Evolutionary conservation across 1,284 basidiomycete species (phyloP).

Genomic region (Ceratobasidium sp.): DNA sequence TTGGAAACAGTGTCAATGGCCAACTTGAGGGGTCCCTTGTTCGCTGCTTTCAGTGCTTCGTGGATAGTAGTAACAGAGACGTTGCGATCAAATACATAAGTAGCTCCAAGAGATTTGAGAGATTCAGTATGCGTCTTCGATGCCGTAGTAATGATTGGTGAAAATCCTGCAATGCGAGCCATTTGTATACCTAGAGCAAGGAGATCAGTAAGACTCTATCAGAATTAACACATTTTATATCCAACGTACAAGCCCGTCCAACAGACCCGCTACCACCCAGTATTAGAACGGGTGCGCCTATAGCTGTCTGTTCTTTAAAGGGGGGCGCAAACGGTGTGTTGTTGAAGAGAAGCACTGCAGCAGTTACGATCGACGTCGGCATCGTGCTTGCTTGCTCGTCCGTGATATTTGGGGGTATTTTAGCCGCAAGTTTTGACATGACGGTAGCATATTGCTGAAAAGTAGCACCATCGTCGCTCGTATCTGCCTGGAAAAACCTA

Average conservation of each 20-base stretch:
- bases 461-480: neutral
- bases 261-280: conserved; percentile 57
- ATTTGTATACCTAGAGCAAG: conserved; percentile 41
- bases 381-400: conserved; percentile 55
- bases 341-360: conserved; percentile 7
- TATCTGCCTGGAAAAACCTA: conserved; percentile 29
- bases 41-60: conserved; percentile 38
- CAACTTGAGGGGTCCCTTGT: conserved; percentile 44
- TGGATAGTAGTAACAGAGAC: conserved; percentile 45
- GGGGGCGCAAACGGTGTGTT: conserved; percentile 38
- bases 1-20: conserved; percentile 55
- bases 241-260: conserved; percentile 51
- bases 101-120: conserved; percentile 62
- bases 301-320: conserved; percentile 49
- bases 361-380: conserved; percentile 45
- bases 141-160: conserved; percentile 53
- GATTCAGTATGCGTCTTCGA: conserved; percentile 55
- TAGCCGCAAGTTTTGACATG: neutral
- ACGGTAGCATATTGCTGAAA: conserved; percentile 26
- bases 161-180: conserved; percentile 44
- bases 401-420: neutral
- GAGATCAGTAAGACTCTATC: neutral
- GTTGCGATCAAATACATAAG: conserved; percentile 59
- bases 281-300: conserved; percentile 54
- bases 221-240: neutral